A percentile compares a stretch with the other conserved stretches of the same genome.
Conservation (phyloP, 257 asterid species). For the Salvia rosmarinus region DNA sequence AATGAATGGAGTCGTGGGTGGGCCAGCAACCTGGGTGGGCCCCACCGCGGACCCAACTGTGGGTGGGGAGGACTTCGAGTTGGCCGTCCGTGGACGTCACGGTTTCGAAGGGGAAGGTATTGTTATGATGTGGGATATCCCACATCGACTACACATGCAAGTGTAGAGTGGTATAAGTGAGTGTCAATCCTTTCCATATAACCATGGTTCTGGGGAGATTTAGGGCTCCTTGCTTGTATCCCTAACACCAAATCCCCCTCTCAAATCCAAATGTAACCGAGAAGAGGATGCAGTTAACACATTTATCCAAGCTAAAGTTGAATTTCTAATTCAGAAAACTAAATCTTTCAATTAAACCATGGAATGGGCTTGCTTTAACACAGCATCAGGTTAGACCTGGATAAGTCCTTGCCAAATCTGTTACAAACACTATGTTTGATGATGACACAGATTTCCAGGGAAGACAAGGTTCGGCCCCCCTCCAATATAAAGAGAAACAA, state of each 20-base stretch:
- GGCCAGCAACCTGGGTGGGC: no score
- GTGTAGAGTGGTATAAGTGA: no score
- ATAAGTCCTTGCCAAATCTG: background rate
- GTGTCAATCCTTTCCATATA: no score
- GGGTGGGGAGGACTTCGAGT: no score
- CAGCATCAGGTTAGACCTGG: background rate
- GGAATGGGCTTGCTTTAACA: background rate
- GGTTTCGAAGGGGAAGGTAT: no score
- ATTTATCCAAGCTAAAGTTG: background rate
- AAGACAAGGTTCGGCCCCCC: background rate
- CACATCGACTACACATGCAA: no score
- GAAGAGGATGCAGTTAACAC: slow-evolving; percentile 1
- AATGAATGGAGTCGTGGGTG: no score
- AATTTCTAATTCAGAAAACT: background rate
- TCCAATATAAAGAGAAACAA: background rate
- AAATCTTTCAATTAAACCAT: background rate
- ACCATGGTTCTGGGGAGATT: no score
- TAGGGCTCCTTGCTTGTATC: no score
- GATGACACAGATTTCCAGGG: background rate
- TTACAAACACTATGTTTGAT: background rate
- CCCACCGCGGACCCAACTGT: no score
- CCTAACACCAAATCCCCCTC: background rate
- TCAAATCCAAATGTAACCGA: background rate
- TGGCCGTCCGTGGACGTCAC: no score
- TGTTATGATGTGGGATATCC: no score